Percentiles rank a stretch among this genome's conserved stretches.
These are phyloP conservation scores for Incumbomyces delicatus DNA, from an alignment of 2,329 filamentous ascomycete species.

Conservation along the genomic window DNA sequence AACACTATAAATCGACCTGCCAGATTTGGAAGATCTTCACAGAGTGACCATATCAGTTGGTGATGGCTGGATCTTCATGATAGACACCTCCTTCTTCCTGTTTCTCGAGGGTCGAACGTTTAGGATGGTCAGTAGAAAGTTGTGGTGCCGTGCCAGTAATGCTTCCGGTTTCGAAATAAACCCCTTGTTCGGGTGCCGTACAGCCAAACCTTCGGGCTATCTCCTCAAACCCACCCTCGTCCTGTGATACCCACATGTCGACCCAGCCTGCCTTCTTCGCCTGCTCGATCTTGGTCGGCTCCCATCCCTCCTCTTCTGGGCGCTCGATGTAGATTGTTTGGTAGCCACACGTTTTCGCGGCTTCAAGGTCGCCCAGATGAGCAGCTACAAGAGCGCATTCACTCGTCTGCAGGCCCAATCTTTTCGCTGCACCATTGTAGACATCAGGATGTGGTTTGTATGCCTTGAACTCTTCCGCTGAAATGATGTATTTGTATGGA, in stretches of 20 bases:
- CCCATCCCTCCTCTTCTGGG: constrained; percentile 54
- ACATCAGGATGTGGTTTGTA: constrained; percentile 62
- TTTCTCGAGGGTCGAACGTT: background rate
- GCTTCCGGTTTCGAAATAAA: constrained; percentile 2
- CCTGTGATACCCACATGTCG: constrained; percentile 51
- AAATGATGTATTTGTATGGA: constrained; percentile 53
- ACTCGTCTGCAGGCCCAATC: constrained; percentile 45
- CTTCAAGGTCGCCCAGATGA: constrained; percentile 59
- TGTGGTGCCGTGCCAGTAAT: background rate
- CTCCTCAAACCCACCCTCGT: constrained; percentile 42
- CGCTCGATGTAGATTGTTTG: constrained; percentile 67
- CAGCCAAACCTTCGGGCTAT: constrained; percentile 40
- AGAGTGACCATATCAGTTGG: no score
- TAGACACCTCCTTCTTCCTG: background rate
- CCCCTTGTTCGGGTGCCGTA: background rate
- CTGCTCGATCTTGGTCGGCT: constrained; percentile 40
- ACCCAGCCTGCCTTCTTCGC: constrained; percentile 51
- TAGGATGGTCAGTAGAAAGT: background rate
- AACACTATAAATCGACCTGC: no score
- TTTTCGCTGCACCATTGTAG: constrained; percentile 57
- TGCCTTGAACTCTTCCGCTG: constrained; percentile 58
- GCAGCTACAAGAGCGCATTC: constrained; percentile 71
- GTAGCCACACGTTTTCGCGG: constrained; percentile 55
- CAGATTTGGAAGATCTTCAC: no score
- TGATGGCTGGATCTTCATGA: constrained; percentile 2